These are phyloP conservation scores for Ascochyta koolunga DNA, from an alignment of 2,329 filamentous ascomycete genomes.

Conservation along the genomic window DNA sequence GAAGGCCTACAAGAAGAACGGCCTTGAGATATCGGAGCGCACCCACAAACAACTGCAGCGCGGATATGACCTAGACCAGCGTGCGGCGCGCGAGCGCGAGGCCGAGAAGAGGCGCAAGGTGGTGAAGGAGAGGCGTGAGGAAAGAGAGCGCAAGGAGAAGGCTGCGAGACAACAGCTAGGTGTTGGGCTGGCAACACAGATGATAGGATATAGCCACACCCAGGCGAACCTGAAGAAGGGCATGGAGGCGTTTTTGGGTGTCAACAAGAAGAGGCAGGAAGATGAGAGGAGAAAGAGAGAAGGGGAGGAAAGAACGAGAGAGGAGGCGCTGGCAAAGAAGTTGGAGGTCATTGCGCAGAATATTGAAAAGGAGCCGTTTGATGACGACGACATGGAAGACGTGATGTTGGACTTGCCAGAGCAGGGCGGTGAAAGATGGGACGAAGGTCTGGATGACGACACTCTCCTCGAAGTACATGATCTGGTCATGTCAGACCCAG, in stretches of 20 bases:
- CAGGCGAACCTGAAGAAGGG: constrained; percentile 46
- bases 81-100: constrained; percentile 42
- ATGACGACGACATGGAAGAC: constrained; percentile 30
- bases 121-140: constrained; percentile 40
- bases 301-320: constrained; percentile 15
- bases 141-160: constrained; percentile 41
- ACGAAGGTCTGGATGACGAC: constrained; percentile 44
- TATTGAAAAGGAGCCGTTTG: constrained; percentile 42
- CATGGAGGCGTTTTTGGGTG: constrained; percentile 46
- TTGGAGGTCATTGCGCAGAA: constrained; percentile 30
- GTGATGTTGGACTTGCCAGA: constrained; percentile 21
- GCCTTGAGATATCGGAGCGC: constrained; percentile 30
- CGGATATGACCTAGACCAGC: constrained; percentile 38
- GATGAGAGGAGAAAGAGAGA: constrained; percentile 23
- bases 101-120: constrained; percentile 37
- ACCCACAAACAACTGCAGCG: constrained; percentile 42
- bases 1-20: constrained; percentile 40
- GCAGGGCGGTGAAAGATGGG: constrained; percentile 26
- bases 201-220: constrained; percentile 47
- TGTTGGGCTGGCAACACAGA: constrained; percentile 47
- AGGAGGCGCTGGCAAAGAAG: constrained; percentile 24
- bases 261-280: constrained; percentile 33
- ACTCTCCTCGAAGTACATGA: constrained; percentile 39
- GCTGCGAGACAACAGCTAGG: constrained; percentile 37
- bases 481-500: constrained; percentile 33